Evolutionary conservation across 192 early-diverging fungal genomes (phyloP), one percentile per base, ranked within the genome.

Genomic region (Funneliformis geosporum): DNA sequence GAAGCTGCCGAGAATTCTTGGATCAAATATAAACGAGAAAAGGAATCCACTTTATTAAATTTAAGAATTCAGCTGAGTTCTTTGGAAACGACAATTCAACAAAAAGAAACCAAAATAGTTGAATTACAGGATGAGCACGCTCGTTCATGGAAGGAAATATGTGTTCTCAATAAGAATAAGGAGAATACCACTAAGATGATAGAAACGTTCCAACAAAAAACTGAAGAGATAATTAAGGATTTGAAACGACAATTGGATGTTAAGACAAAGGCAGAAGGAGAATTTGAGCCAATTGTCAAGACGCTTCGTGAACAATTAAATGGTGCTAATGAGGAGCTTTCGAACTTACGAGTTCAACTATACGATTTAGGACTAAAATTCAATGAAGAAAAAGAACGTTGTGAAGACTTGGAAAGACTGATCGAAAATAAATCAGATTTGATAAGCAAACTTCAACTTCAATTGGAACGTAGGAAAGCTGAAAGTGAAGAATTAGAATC

Each of bases 181-280:
- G 23, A 65, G 11, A 65, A 2, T 12, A 33, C 62, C 18, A 72
- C 21, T 18, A 72, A 44, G 42, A 72, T 42, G 11, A 46, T 72
- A 16, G 28, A 68, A 68, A 18, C 16, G 28, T 68, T 39, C 28
- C 12, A 68, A 27, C 66, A 40, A 68, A 40, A 68, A 40, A 68
- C 66, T 68, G 66, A 68, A 40, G 39, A 68, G 5, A 8, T 68
- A 68, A 18, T 68, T 39, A 68, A 68, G 5, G 66, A 62, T 23
- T 62, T 62, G 6, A 62, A 62, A 62, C 21, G 66, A 28, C 66
- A 68, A 68, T 21, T 68, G 66, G n/a, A 68, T 39, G n/a, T 27
- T 68, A 28, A 16, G 27, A 40, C 28, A 27, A 68, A 68, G 27
- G 5, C 28, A 33, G 44, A 43, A 18, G 14, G 6, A 27, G 70